Evolutionary conservation across 768 basidiomycete genomes (phyloP).

Genomic region (Kwoniella europaea): DNA sequence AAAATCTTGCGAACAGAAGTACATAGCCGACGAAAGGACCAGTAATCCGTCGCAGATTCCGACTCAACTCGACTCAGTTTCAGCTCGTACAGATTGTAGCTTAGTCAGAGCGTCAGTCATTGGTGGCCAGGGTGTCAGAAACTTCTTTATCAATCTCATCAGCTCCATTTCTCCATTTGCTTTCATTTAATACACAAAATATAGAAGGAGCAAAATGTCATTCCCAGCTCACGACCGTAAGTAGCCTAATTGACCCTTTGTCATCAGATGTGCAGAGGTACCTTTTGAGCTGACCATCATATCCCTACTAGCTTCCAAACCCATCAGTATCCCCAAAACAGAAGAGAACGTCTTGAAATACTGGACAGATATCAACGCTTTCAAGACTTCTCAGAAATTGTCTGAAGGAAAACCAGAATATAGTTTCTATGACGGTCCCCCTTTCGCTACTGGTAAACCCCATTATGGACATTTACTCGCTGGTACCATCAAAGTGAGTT

Average conservation of each 20-base stretch:
- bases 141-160: not conserved
- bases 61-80: conserved; percentile 9
- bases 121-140: not conserved
- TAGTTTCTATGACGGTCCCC: conserved; percentile 96
- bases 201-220: conserved; percentile 29
- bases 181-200: too few relatives aligned
- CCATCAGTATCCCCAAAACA: conserved; percentile 54
- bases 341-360: conserved; percentile 78
- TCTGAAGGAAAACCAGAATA: conserved; percentile 88
- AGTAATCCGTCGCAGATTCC: not conserved
- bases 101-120: conserved; percentile 7
- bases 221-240: conserved; percentile 44
- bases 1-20: not conserved
- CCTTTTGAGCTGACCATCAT: not conserved
- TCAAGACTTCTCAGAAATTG: conserved; percentile 88
- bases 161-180: too few relatives aligned
- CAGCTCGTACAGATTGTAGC: not conserved
- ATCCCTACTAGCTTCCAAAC: conserved; percentile 34
- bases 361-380: conserved; percentile 98
- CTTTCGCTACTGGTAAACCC: conserved; percentile 94
- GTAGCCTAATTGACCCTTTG: conserved; percentile 1
- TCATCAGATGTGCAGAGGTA: not conserved
- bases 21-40: not conserved
- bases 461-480: conserved; percentile 94
- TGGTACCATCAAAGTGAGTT: conserved; percentile 57